A percentile compares a stretch with the other conserved stretches of the same genome.
Conservation (phyloP, 805 yeast species). For the Candida koratica region DNA sequence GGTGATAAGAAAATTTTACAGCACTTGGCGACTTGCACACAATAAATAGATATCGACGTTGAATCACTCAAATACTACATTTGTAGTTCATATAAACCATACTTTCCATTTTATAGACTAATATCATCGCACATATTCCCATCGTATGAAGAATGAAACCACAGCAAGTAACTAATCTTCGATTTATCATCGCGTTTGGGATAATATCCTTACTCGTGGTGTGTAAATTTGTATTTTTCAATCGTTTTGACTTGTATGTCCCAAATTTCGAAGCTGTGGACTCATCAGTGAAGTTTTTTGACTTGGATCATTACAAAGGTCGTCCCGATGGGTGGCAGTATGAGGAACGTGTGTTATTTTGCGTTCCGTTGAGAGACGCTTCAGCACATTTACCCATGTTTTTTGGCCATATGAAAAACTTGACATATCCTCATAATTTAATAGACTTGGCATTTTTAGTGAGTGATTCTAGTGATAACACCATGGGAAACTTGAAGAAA, state of each 20-base stretch:
- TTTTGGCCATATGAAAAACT: slow-evolving; percentile 71
- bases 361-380: slow-evolving; percentile 92
- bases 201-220: slow-evolving; percentile 13
- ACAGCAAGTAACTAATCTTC: slow-evolving; percentile 9
- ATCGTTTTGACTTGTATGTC: slow-evolving; percentile 18
- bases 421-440: slow-evolving; percentile 83
- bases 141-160: slow-evolving; percentile 10
- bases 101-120: too few species aligned
- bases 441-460: slow-evolving; percentile 83
- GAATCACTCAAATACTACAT: too few species aligned
- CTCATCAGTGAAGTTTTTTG: slow-evolving; percentile 61
- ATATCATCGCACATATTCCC: neutral
- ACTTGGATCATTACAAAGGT: slow-evolving; percentile 62
- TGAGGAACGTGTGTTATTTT: slow-evolving; percentile 73
- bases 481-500: slow-evolving; percentile 62
- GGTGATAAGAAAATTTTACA: too few species aligned
- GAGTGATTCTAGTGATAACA: slow-evolving; percentile 85
- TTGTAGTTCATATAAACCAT: too few species aligned
- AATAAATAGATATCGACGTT: too few species aligned
- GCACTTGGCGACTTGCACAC: too few species aligned
- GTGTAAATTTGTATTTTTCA: slow-evolving; percentile 16
- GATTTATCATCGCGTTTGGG: slow-evolving; percentile 11
- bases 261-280: slow-evolving; percentile 28
- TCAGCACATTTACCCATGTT: slow-evolving; percentile 87
- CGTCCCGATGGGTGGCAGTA: slow-evolving; percentile 73